Conservation (phyloP, 2,329 filamentous ascomycete genomes). For the Monosporascus sp. region DNA sequence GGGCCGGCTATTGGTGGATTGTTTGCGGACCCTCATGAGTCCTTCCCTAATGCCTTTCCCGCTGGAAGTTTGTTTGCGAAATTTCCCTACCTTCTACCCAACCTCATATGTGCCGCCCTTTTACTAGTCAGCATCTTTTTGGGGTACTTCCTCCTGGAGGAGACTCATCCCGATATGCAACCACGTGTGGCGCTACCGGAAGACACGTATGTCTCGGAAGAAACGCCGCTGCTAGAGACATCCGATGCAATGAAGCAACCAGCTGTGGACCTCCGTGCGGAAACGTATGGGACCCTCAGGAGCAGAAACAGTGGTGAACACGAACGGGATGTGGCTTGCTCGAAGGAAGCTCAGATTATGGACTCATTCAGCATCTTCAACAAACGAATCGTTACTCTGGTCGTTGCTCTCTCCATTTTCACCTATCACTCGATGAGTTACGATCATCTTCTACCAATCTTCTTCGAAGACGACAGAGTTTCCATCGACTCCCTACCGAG, state of each 20-base stretch:
- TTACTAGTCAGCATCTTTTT: conserved; percentile 73
- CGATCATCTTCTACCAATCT: conserved; percentile 87
- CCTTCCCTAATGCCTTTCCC: conserved; percentile 68
- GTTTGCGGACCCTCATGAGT: conserved; percentile 71
- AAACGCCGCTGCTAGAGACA: conserved; percentile 70
- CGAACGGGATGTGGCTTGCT: conserved; percentile 28
- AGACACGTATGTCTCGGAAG: conserved; percentile 50
- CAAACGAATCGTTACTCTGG: conserved; percentile 65
- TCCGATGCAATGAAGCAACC: conserved; percentile 69
- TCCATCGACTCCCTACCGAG: conserved; percentile 31
- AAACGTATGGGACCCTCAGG: conserved; percentile 71
- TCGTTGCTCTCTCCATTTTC: conserved; percentile 81
- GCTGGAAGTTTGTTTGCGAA: conserved; percentile 62
- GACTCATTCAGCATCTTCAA: conserved; percentile 40
- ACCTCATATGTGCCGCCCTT: conserved; percentile 73
- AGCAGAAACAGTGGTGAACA: conserved; percentile 40
- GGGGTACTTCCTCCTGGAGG: conserved; percentile 76
- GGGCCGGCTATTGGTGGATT: conserved; percentile 84
- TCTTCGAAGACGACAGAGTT: conserved; percentile 71
- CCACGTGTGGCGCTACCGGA: conserved; percentile 41
- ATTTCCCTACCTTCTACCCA: conserved; percentile 86
- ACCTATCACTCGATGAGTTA: conserved; percentile 95
- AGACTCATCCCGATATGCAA: conserved; percentile 83
- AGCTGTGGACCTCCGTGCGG: conserved; percentile 67
- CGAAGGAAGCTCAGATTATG: conserved; percentile 28